A percentile compares a stretch with the other conserved stretches of the same genome.
phyloP scores from a whole-genome alignment of 345 rosid genomes.

The Citrus australasica region DNA sequence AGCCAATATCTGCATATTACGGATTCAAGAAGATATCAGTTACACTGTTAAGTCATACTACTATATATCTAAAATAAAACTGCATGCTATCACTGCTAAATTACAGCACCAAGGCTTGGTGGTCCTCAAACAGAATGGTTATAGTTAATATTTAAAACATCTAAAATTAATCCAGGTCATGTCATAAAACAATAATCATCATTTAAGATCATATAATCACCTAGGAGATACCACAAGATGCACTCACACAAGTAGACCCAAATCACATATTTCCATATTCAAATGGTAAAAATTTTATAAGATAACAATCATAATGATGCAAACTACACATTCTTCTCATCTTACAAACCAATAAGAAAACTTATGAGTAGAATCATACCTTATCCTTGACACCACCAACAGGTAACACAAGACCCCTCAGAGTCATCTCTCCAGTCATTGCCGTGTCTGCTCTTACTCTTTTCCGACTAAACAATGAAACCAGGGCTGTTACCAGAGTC shows the following conservation, averaged over 20 bases:
- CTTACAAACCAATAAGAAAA: conserved; percentile 4
- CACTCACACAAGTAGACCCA: background rate
- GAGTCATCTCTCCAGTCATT: conserved; percentile 99
- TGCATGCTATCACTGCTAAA: background rate
- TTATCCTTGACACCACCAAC: conserved; percentile 98
- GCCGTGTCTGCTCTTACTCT: conserved; percentile 96
- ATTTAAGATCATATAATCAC: background rate
- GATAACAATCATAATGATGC: background rate
- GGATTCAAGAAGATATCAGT: conserved; percentile 10
- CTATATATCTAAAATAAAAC: background rate
- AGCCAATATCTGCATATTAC: conserved; percentile 70
- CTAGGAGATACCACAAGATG: background rate
- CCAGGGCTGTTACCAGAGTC: conserved; percentile 92
- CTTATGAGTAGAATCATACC: conserved; percentile 32
- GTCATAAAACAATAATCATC: background rate
- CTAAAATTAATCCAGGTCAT: background rate
- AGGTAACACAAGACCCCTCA: conserved; percentile 95
- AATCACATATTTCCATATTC: background rate
- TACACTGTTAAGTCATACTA: background rate
- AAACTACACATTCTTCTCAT: background rate
- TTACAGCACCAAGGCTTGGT: background rate
- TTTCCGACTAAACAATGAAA: conserved; percentile 81
- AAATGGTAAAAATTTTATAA: background rate
- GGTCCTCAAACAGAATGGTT: background rate
- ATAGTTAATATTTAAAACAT: background rate